phyloP scores from a whole-genome alignment of 495 filamentous ascomycete genomes.

The Lentithecium fluviatile region DNA sequence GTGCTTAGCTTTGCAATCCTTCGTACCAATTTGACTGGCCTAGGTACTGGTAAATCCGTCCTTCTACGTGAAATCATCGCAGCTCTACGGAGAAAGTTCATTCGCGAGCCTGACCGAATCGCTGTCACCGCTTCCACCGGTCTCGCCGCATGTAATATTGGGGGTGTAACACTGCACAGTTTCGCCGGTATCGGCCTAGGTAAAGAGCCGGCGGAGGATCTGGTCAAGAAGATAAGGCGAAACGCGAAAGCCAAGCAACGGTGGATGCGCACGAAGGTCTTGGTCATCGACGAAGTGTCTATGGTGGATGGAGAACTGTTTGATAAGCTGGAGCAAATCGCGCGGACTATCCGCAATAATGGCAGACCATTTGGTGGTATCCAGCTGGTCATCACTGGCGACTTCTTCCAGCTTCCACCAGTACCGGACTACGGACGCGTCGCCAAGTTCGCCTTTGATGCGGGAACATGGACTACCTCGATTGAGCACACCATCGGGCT shows the following conservation, averaged over 20 bases:
- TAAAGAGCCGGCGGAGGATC: slow-evolving; percentile 76
- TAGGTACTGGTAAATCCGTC: slow-evolving; percentile 86
- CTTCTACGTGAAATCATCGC: slow-evolving; percentile 87
- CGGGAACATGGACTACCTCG: slow-evolving; percentile 82
- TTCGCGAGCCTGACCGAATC: slow-evolving; percentile 71
- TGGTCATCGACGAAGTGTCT: slow-evolving; percentile 93
- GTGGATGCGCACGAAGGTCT: slow-evolving; percentile 82
- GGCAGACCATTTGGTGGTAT: slow-evolving; percentile 93
- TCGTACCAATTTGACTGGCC: background rate
- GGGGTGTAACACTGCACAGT: slow-evolving; percentile 91
- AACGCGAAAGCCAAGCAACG: slow-evolving; percentile 84
- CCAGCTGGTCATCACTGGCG: slow-evolving; percentile 91
- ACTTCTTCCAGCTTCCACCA: slow-evolving; percentile 96
- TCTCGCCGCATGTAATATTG: slow-evolving; percentile 94
- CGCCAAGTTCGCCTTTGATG: slow-evolving; percentile 88
- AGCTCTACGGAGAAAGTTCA: slow-evolving; percentile 71
- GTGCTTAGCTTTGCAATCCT: slow-evolving; percentile 10
- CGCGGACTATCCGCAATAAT: slow-evolving; percentile 77
- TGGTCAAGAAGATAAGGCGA: slow-evolving; percentile 87
- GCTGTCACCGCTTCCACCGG: slow-evolving; percentile 96
- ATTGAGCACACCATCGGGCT: slow-evolving; percentile 95
- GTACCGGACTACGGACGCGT: slow-evolving; percentile 76
- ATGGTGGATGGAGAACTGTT: slow-evolving; percentile 98
- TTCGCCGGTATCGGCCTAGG: slow-evolving; percentile 94
- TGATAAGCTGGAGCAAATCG: slow-evolving; percentile 90